These are phyloP conservation scores for Zea mays DNA, from an alignment of 176 grass and related monocot genomes.

Conservation along the genomic window Zm-B73-REFERENCE-NAM-5.0 NC_050102.1:176766501-176767000, in stretches of 20 bases:
- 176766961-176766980: conserved; percentile 1
- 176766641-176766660: conserved; percentile 7
- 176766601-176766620: neutral
- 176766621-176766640: conserved; percentile 17
- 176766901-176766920: conserved; percentile 4
- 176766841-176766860: too few relatives aligned
- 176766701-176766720: too few relatives aligned
- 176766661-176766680: neutral
- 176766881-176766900: conserved; percentile 12
- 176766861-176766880: too few relatives aligned
- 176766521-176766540: neutral
- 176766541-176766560: conserved; percentile 11
- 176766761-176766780: too few relatives aligned
- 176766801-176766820: too few relatives aligned
- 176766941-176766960: conserved; percentile 16
- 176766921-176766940: conserved; percentile 15
- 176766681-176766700: too few relatives aligned
- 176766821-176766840: too few relatives aligned
- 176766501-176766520: neutral
- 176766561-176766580: conserved; percentile 12
- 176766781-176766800: too few relatives aligned
- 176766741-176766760: too few relatives aligned
- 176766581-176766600: conserved; percentile 3
- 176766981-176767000: neutral
- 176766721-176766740: too few relatives aligned